phyloP scores from a whole-genome alignment of 306 rosid species.

The Lathyrus tuberosus region DNA sequence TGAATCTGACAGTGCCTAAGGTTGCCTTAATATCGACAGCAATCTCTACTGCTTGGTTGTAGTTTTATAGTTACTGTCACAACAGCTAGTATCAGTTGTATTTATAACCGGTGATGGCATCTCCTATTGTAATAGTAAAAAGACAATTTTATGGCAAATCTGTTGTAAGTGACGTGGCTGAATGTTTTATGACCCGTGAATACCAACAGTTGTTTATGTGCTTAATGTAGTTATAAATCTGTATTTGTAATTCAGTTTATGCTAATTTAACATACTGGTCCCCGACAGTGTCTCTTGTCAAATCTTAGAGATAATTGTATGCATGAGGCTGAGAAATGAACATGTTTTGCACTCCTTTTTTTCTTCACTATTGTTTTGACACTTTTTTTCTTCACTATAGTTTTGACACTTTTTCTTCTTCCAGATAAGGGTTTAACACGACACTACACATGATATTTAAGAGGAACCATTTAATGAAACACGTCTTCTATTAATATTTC shows the following conservation, averaged over 20 bases:
- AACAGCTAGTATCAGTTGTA: conserved; percentile 2
- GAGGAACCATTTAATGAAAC: background rate
- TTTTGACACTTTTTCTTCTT: background rate
- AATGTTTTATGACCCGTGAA: background rate
- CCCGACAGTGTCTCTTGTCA: background rate
- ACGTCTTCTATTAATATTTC: background rate
- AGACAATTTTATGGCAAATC: background rate
- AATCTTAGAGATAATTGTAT: background rate
- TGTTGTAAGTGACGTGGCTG: background rate
- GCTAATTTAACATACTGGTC: background rate
- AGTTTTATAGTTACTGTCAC: conserved; percentile 3
- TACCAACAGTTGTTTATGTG: background rate
- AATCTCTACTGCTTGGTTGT: background rate
- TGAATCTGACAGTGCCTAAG: conserved; percentile 72
- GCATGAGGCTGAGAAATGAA: background rate
- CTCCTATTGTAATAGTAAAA: background rate
- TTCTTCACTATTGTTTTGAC: too few species aligned
- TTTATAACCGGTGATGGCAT: background rate
- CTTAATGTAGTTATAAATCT: conserved; percentile 6
- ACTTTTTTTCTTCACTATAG: background rate
- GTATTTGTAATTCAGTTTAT: conserved; percentile 8
- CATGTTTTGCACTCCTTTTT: background rate
- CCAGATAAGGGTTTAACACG: background rate
- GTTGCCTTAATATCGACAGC: conserved; percentile 1
- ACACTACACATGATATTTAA: background rate